These are phyloP conservation scores for Rhizopogon vinicolor DNA, from an alignment of 768 basidiomycete genomes.

Conservation along the genomic window DNA sequence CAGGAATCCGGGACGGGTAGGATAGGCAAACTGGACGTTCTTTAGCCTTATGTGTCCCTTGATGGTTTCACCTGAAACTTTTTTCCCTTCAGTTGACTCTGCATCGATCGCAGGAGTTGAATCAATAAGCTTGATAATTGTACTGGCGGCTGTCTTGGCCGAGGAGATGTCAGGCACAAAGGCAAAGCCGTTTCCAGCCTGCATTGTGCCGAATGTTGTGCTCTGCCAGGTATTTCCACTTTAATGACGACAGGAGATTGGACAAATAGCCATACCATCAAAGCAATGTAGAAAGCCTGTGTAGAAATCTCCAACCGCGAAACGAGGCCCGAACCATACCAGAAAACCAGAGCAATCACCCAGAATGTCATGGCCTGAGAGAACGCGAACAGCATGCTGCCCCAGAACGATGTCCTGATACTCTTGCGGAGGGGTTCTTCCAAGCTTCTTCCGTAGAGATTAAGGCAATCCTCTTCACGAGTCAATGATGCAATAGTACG, in stretches of 20 bases:
- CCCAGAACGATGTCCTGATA: slow-evolving; percentile 58
- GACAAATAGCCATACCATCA: slow-evolving; percentile 53
- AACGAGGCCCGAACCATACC: slow-evolving; percentile 66
- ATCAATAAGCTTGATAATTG: slow-evolving; percentile 76
- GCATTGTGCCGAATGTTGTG: slow-evolving; percentile 74
- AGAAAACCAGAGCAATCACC: slow-evolving; percentile 81
- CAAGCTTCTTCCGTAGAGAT: slow-evolving; percentile 62
- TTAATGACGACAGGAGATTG: background rate
- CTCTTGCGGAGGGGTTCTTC: slow-evolving; percentile 65
- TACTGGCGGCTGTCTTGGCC: slow-evolving; percentile 70
- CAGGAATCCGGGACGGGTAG: slow-evolving; percentile 76
- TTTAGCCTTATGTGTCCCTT: slow-evolving; percentile 71
- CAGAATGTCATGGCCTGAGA: slow-evolving; percentile 75
- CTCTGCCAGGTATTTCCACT: slow-evolving; percentile 34
- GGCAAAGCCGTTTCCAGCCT: slow-evolving; percentile 80
- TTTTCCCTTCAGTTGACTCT: slow-evolving; percentile 61
- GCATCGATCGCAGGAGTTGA: slow-evolving; percentile 75
- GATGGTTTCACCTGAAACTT: slow-evolving; percentile 37
- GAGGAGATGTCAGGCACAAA: slow-evolving; percentile 89
- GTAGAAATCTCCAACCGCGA: slow-evolving; percentile 49
- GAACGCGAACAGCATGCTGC: slow-evolving; percentile 62
- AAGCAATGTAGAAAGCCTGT: slow-evolving; percentile 73
- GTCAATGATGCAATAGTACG: slow-evolving; percentile 88
- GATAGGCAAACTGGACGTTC: slow-evolving; percentile 85
- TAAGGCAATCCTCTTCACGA: slow-evolving; percentile 74